Evolutionary conservation across 441 rosid genomes (phyloP).

Genomic region (Arabidopsis lyrata): DNA sequence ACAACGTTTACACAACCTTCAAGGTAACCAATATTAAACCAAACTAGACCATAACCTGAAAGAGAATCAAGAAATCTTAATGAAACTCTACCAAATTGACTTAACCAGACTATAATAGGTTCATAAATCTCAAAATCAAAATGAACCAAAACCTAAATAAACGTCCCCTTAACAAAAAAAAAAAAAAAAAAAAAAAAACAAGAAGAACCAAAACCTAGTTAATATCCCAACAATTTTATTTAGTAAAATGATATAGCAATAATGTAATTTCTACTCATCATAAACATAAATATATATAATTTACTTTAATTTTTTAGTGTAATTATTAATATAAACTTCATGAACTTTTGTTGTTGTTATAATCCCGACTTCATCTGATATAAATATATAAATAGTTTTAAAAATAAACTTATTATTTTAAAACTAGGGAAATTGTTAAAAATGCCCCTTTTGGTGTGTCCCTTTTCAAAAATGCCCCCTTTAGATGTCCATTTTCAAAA

Average conservation of each 20-base stretch:
- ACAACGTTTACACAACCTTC: too few relatives aligned
- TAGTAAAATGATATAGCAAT: background rate
- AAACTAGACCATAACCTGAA: too few relatives aligned
- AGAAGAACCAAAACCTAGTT: background rate
- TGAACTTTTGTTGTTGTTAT: background rate
- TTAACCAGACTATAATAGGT: background rate
- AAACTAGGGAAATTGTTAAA: too few relatives aligned
- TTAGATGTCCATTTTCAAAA: too few relatives aligned
- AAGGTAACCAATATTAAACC: too few relatives aligned
- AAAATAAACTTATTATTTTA: background rate
- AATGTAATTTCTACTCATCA: background rate
- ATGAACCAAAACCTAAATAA: background rate
- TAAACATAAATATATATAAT: background rate
- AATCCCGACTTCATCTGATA: background rate
- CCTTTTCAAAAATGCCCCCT: too few relatives aligned
- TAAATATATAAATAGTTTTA: background rate
- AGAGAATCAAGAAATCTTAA: too few relatives aligned
- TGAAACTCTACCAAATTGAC: too few relatives aligned
- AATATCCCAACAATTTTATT: background rate
- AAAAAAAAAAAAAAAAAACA: too few relatives aligned
- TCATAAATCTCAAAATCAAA: conserved; percentile 19
- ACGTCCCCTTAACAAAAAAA: too few relatives aligned
- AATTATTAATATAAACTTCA: background rate
- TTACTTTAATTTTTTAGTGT: background rate
- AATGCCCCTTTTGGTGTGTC: too few relatives aligned